Percentiles rank a stretch among this genome's conserved stretches.
Evolutionary conservation across 2,329 filamentous ascomycete species (phyloP).

Genomic region (Ophiosphaerella herpotricha): DNA sequence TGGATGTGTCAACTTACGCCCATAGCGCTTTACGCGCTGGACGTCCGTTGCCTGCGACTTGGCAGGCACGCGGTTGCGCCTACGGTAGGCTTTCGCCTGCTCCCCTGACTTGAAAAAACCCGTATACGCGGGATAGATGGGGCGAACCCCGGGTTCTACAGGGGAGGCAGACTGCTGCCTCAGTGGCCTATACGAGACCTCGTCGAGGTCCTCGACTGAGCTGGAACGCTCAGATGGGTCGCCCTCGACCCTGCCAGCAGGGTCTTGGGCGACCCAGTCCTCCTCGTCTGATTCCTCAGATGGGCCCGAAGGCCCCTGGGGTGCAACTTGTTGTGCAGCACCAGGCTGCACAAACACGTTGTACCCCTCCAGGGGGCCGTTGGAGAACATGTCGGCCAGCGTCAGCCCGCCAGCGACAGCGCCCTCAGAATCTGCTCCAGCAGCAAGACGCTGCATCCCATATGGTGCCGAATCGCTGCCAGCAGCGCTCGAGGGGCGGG

Average conservation of each 20-base stretch:
- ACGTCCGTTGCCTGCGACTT: slow-evolving; percentile 22
- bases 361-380: neutral
- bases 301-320: neutral
- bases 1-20: slow-evolving; percentile 16
- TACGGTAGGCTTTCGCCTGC: slow-evolving; percentile 24
- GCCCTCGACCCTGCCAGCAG: too few species aligned
- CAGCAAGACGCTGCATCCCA: too few species aligned
- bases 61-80: slow-evolving; percentile 12
- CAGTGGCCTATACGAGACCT: neutral
- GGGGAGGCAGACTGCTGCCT: neutral
- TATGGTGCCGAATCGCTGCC: too few species aligned
- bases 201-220: neutral
- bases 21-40: slow-evolving; percentile 23
- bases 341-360: neutral
- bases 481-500: too few species aligned
- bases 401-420: too few species aligned
- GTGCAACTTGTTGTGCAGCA: too few species aligned
- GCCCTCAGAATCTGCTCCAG: too few species aligned
- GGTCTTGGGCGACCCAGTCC: too few species aligned
- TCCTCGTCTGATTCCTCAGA: neutral
- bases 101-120: slow-evolving; percentile 22
- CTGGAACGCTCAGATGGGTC: too few species aligned
- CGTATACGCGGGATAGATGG: slow-evolving; percentile 20
- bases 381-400: too few species aligned
- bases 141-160: neutral